phyloP scores from a whole-genome alignment of 345 rosid species.

The Garcia nutans region DNA sequence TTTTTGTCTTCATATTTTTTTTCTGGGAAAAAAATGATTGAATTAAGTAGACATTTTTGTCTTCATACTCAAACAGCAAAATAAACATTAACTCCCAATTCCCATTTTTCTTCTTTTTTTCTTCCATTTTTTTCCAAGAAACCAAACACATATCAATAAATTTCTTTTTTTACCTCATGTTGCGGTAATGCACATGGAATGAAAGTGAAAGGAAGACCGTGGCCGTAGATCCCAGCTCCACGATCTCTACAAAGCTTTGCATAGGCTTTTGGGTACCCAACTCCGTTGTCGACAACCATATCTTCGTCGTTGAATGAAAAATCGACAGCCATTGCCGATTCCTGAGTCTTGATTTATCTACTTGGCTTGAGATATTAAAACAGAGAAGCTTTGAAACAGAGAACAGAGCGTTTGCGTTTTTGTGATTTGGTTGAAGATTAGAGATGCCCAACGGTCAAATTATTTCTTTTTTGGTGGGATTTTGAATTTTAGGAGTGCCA shows the following conservation, averaged over 20 bases:
- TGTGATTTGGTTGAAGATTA: not conserved
- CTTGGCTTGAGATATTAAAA: not conserved
- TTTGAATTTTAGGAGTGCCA: slow-evolving; percentile 24
- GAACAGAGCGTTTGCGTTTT: not conserved
- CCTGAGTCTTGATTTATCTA: not conserved
- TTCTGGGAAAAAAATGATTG: no score
- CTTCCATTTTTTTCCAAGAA: not conserved
- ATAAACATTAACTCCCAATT: not conserved
- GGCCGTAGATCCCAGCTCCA: slow-evolving; percentile 30
- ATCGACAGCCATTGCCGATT: slow-evolving; percentile 36
- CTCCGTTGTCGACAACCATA: slow-evolving; percentile 53
- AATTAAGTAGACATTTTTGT: not conserved
- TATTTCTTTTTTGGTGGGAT: slow-evolving; percentile 6
- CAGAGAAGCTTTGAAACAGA: not conserved
- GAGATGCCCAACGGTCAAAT: slow-evolving; percentile 27
- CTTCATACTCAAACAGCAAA: not conserved
- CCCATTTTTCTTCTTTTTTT: not conserved
- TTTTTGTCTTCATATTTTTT: not conserved
- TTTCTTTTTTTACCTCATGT: slow-evolving; percentile 43
- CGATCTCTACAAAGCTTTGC: slow-evolving; percentile 64
- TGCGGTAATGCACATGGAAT: slow-evolving; percentile 55
- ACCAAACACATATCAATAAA: slow-evolving; percentile 2
- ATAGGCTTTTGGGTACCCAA: slow-evolving; percentile 78
- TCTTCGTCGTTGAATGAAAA: slow-evolving; percentile 53
- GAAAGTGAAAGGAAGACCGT: slow-evolving; percentile 82